Evolutionary conservation across 108 stramenopile species (phyloP).

Genomic region (Mediolabrus comicus): DNA sequence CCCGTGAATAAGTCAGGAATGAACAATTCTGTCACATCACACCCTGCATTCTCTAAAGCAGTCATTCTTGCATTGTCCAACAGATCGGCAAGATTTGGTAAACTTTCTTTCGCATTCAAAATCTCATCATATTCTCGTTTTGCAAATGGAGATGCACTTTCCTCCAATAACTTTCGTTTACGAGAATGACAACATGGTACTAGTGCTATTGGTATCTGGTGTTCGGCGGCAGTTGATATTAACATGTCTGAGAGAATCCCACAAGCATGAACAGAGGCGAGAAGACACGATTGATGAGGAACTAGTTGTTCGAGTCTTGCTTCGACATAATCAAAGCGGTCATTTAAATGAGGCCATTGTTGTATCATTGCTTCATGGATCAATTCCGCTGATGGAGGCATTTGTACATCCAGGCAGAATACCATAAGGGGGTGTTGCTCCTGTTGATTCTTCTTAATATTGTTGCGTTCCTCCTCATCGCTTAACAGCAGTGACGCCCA

Average conservation of each 20-base stretch:
- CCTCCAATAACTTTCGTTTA: constrained; percentile 18
- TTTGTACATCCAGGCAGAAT: constrained; percentile 56
- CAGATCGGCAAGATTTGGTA: constrained; percentile 46
- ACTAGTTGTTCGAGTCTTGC: constrained; percentile 45
- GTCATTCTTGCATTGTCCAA: constrained; percentile 49
- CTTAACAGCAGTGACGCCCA: constrained; percentile 61
- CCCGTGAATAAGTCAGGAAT: constrained; percentile 56
- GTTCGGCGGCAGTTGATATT: constrained; percentile 43
- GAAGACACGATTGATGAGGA: constrained; percentile 48
- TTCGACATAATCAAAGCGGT: constrained; percentile 62
- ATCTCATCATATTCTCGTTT: constrained; percentile 34
- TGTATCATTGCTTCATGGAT: constrained; percentile 41
- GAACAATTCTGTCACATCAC: constrained; percentile 29
- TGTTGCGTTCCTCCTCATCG: constrained; percentile 4
- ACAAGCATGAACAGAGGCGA: constrained; percentile 64
- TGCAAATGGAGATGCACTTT: constrained; percentile 31
- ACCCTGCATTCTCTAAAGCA: constrained; percentile 50
- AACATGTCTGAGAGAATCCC: constrained; percentile 55
- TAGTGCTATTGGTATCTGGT: constrained; percentile 52
- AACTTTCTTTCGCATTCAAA: constrained; percentile 14
- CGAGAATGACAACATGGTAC: constrained; percentile 66
- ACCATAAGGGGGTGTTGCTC: constrained; percentile 24
- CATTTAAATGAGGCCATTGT: constrained; percentile 43
- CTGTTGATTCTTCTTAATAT: background rate
- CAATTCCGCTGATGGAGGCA: constrained; percentile 60